Base-by-base conservation (phyloP, 2,329 filamentous ascomycete genomes). In the Shiraia bambusicola region DNA sequence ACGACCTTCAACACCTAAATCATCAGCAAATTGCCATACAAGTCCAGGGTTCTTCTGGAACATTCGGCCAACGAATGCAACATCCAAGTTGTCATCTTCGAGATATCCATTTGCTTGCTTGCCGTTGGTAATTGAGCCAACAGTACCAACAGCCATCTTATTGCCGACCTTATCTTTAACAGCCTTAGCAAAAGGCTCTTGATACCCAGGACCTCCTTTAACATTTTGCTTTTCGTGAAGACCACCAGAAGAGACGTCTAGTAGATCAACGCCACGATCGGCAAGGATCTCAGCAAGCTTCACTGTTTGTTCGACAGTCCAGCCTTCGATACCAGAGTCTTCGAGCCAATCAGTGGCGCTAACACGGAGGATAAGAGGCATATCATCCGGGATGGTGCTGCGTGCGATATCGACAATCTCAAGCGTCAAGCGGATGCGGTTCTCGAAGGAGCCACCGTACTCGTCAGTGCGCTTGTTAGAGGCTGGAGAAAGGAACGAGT, bases 21-120 rank as follows among this genome's bases (percentile, higher is more conserved):
- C 80, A 47, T 87, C 78, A 0, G 88, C 90, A 49, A 81, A 84
- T 25, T 79, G 77, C 69, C 88, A 81, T 7, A 89, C 85, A 62
- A 90, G 82, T 43, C 87, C 83, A 0, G 90, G 87, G 61, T 95
- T 88, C 65, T 88, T 82, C 70, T 94, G 76, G 69, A 93, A 93
- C 59, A 86, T 84, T 41, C 88, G 76, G 0, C 81, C 91, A 1
- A 86, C 76, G 13, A 92, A 76, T 0, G 85, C 82, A n/a, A 91
- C 67, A 61, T 96, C 90, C 44, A 83, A 56, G 31, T 59, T 57
- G 16, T 64, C 61, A 7, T 63, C 45, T 36, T 63, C 59, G 3
- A 64, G 50, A 35, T 61, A 64, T 6, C 50, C 56, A 26, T 64
- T 64, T 12, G 88, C 89, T 65, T 85, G 77, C 56, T 83, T 79